Conservation (phyloP, 805 yeast species). For the Zygotorulaspora florentina region DNA sequence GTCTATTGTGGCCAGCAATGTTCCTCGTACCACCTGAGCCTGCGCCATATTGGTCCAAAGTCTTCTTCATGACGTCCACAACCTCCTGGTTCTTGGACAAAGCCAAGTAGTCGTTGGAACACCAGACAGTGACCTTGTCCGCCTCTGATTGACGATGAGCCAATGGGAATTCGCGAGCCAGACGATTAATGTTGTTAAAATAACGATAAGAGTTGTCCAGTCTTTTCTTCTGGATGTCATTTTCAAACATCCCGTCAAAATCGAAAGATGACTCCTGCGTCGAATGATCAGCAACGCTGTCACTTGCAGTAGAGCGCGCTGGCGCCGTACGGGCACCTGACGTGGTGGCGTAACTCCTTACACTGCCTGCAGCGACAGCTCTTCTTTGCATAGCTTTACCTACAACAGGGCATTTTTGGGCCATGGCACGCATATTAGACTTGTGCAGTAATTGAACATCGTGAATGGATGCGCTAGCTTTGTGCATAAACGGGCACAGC, state of each 20-base stretch:
- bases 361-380: background rate
- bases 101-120: slow-evolving; percentile 95
- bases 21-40: slow-evolving; percentile 99
- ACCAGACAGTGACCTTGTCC: slow-evolving; percentile 97
- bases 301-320: slow-evolving; percentile 29
- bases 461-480: slow-evolving; percentile 20
- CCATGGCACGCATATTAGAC: slow-evolving; percentile 47
- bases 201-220: slow-evolving; percentile 88
- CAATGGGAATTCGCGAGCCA: slow-evolving; percentile 87
- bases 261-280: slow-evolving; percentile 58
- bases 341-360: slow-evolving; percentile 27
- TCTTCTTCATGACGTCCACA: slow-evolving; percentile 66
- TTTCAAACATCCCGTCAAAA: slow-evolving; percentile 63
- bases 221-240: slow-evolving; percentile 70
- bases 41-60: slow-evolving; percentile 87
- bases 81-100: slow-evolving; percentile 82
- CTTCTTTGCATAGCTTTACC: slow-evolving; percentile 58
- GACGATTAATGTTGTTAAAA: slow-evolving; percentile 94
- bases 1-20: slow-evolving; percentile 94
- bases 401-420: slow-evolving; percentile 85
- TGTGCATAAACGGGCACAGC: slow-evolving; percentile 79
- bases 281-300: slow-evolving; percentile 33
- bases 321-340: slow-evolving; percentile 37
- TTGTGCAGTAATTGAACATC: slow-evolving; percentile 28
- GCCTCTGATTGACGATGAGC: slow-evolving; percentile 76